Conservation (phyloP, 2,329 filamentous ascomycete genomes). For the Fusarium compactum region DNA sequence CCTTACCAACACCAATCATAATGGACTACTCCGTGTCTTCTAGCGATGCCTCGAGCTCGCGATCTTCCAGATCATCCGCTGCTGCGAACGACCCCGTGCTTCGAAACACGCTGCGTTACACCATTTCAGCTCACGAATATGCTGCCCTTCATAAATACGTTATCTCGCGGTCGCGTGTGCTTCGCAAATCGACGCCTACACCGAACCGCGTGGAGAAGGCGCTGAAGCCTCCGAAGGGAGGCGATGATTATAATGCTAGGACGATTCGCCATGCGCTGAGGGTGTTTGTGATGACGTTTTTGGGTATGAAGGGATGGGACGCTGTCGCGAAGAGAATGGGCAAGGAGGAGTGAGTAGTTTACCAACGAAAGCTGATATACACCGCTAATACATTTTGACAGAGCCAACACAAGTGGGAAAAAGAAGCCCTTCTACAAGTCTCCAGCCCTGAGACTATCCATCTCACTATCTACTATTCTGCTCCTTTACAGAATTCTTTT, state of each 20-base stretch:
- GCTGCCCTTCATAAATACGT: constrained; percentile 85
- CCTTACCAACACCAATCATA: constrained; percentile 3
- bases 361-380: background rate
- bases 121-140: constrained; percentile 87
- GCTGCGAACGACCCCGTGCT: constrained; percentile 73
- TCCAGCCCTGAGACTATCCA: constrained; percentile 79
- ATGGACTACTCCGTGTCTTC: constrained; percentile 42
- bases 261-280: constrained; percentile 78
- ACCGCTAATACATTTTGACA: constrained; percentile 29
- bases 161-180: constrained; percentile 74
- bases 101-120: constrained; percentile 88
- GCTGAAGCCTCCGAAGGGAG: constrained; percentile 51
- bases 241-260: constrained; percentile 76
- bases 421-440: constrained; percentile 72
- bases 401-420: constrained; percentile 49
- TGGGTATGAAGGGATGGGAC: constrained; percentile 73
- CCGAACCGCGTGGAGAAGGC: constrained; percentile 65
- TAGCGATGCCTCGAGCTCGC: constrained; percentile 40
- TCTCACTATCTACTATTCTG: constrained; percentile 86
- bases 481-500: constrained; percentile 90
- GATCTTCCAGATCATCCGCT: constrained; percentile 36
- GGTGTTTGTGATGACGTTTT: constrained; percentile 73
- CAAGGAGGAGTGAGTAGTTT: constrained; percentile 58
- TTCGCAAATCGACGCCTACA: constrained; percentile 67
- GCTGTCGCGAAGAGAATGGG: constrained; percentile 63